Conservation (phyloP, 345 rosid genomes). For the Sisymbrium irio region DNA sequence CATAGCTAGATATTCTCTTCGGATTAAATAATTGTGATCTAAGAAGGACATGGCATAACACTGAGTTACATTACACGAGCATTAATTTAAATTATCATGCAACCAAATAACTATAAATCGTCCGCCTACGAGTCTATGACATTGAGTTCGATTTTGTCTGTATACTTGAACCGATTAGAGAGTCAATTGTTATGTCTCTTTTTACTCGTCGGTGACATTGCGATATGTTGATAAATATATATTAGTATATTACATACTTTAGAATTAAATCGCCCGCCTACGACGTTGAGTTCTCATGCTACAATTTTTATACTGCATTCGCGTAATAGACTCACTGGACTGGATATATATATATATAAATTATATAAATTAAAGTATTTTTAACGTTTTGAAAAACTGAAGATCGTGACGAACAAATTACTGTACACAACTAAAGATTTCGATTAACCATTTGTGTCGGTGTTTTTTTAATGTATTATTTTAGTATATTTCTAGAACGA, state of each 20-base stretch:
- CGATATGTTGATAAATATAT: neutral
- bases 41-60: constrained; percentile 22
- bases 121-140: constrained; percentile 6
- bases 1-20: neutral
- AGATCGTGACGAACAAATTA: no score
- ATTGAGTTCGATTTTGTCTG: constrained; percentile 8
- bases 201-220: neutral
- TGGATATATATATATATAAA: no score
- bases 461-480: neutral
- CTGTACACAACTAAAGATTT: no score
- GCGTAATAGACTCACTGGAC: neutral
- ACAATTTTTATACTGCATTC: neutral
- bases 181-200: neutral
- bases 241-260: neutral
- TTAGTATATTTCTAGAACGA: neutral
- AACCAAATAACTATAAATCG: neutral
- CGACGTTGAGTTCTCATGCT: neutral
- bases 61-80: neutral
- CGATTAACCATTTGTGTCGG: neutral
- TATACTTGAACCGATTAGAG: neutral
- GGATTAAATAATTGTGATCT: neutral
- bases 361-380: neutral
- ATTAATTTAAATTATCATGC: constrained; percentile 20
- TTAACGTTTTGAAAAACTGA: neutral
- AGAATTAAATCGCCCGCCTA: neutral